Conservation (phyloP, 2,329 filamentous ascomycete species). For the Pseudogymnoascus sp. region DNA sequence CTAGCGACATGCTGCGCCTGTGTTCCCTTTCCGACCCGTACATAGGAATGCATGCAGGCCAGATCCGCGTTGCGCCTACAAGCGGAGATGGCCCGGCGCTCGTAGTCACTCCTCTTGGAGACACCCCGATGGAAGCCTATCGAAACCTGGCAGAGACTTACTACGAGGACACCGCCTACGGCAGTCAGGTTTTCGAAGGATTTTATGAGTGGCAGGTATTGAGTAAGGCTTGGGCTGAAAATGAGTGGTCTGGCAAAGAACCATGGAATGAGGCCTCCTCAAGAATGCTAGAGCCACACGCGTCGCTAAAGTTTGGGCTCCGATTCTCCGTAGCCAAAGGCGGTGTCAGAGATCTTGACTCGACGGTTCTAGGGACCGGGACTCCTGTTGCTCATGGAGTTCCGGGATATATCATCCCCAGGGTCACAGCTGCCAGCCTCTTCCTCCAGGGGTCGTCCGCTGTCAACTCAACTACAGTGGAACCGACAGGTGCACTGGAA, state of each 20-base stretch:
- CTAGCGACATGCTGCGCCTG: conserved; percentile 38
- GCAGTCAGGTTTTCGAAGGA: conserved; percentile 49
- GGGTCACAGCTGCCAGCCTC: conserved; percentile 38
- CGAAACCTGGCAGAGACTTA: conserved; percentile 40
- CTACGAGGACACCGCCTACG: conserved; percentile 35
- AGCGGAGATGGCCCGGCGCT: conserved; percentile 44
- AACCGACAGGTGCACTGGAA: conserved; percentile 32
- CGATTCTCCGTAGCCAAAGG: conserved; percentile 41
- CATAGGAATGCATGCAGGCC: conserved; percentile 50
- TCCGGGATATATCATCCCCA: conserved; percentile 46
- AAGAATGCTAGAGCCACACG: conserved; percentile 34
- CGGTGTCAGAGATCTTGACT: conserved; percentile 38
- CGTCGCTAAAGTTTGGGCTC: conserved; percentile 40
- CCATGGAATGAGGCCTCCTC: conserved; percentile 51
- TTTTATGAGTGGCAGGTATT: conserved; percentile 53
- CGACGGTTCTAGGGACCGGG: conserved; percentile 34
- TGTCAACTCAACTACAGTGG: conserved; percentile 33
- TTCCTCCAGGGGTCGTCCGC: conserved; percentile 34
- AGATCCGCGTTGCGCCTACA: conserved; percentile 44
- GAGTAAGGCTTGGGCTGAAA: conserved; percentile 45
- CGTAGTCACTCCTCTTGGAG: conserved; percentile 44
- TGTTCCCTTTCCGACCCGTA: conserved; percentile 52
- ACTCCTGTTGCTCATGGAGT: conserved; percentile 43
- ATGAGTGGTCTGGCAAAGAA: conserved; percentile 41
- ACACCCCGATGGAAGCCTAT: conserved; percentile 46